Percentiles rank a stretch among this genome's conserved stretches.
These are phyloP conservation scores for Gastrolobium villosum DNA, from an alignment of 306 rosid genomes.

Conservation along the genomic window DNA sequence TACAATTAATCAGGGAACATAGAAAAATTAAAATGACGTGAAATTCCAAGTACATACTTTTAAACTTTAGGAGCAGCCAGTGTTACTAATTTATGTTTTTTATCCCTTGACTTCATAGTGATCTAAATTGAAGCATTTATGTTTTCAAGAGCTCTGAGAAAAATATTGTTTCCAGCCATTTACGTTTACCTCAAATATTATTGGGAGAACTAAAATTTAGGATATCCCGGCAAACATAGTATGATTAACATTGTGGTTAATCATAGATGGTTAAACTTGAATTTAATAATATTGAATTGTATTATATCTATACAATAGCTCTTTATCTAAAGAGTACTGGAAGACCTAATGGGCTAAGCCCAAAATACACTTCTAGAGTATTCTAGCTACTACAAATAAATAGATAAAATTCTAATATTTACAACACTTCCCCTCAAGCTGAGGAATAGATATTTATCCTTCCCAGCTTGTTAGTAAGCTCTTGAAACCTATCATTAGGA, in stretches of 20 bases:
- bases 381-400: too few species aligned
- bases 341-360: too few species aligned
- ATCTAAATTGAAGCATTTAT: not conserved
- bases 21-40: not conserved
- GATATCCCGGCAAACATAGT: not conserved
- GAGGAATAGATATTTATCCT: too few species aligned
- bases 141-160: not conserved
- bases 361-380: too few species aligned
- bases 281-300: too few species aligned
- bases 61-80: not conserved
- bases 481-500: too few species aligned
- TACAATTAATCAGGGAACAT: constrained; percentile 10
- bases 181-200: not conserved
- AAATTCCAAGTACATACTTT: not conserved
- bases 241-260: not conserved
- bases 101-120: not conserved
- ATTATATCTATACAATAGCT: too few species aligned
- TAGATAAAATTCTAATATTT: too few species aligned
- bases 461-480: too few species aligned
- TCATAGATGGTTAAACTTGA: constrained; percentile 1
- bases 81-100: constrained; percentile 16
- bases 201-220: not conserved
- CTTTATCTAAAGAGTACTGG: too few species aligned
- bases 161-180: not conserved
- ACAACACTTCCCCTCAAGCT: too few species aligned